Base-by-base conservation (phyloP, 139 green algal genomes). In the Chara braunii region DNA sequence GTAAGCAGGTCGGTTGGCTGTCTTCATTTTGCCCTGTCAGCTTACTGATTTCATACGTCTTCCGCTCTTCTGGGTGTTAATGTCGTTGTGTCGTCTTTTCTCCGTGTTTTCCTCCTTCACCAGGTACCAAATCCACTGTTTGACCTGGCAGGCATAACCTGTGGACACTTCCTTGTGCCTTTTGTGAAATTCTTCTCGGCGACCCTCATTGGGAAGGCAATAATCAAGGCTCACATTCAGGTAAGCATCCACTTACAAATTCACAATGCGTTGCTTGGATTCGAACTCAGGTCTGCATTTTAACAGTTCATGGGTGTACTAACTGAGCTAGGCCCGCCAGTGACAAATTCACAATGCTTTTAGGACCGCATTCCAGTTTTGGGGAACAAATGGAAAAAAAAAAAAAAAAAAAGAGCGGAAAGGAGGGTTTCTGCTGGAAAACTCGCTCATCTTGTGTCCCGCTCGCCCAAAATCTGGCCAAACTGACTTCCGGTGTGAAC, bases 81-180 rank as follows among this genome's bases (percentile, higher is more conserved):
- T n/a, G n/a, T n/a, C n/a, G n/a, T n/a, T n/a, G n/a, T n/a, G n/a
- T n/a, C n/a, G n/a, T n/a, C n/a, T n/a, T n/a, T n/a, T n/a, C n/a
- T n/a, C n/a, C n/a, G n/a, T n/a, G n/a, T n/a, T n/a, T n/a, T n/a
- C n/a, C n/a, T n/a, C n/a, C n/a, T n/a, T n/a, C n/a, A n/a, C n/a
- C 66, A 77, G 68, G 28, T 77, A 29, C 68, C 68, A 8, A 77
- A 77, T 34, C 68, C 68, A 7, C 22, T 77, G 3, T 77, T 77
- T 54, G 68, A 77, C 60, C 29, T 77, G 18, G 68, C 68, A 14
- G 68, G 68, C 18, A 73, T 77, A 9, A 77, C 68, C 8, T 77
- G 68, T 32, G 68, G 68, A 12, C 68, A 77, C 52, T 67, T 77
- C 4, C 59, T 77, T 18, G 62, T 77, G 3, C 68, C 68, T 5